Percentiles rank a stretch among this genome's conserved stretches.
Evolutionary conservation across 345 rosid genomes (phyloP).

Genomic region (Hibiscus trionum): DNA sequence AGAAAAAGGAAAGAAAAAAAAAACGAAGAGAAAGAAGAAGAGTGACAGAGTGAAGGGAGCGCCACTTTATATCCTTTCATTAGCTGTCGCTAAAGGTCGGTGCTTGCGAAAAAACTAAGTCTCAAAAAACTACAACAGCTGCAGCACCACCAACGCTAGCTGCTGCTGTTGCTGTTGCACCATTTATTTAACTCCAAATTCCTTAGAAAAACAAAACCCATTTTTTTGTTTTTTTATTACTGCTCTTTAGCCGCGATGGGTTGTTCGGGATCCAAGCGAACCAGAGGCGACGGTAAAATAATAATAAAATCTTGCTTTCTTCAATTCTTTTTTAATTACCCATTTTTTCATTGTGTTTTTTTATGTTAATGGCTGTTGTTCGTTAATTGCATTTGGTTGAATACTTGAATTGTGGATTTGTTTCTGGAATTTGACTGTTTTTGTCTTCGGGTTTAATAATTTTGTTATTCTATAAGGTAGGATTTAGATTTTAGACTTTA

Average conservation of each 20-base stretch:
- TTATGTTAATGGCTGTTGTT: not conserved
- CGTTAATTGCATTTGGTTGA: not conserved
- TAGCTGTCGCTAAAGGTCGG: too few relatives aligned
- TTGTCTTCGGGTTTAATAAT: not conserved
- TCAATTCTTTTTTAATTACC: not conserved
- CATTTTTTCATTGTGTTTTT: not conserved
- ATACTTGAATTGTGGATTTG: not conserved
- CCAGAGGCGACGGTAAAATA: constrained; percentile 20
- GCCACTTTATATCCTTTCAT: too few relatives aligned
- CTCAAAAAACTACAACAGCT: not conserved
- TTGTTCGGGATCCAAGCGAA: constrained; percentile 20
- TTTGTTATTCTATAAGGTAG: not conserved
- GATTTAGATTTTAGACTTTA: not conserved
- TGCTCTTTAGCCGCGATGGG: constrained; percentile 13
- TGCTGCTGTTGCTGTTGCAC: not conserved
- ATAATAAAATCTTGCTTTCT: not conserved
- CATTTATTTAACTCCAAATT: not conserved
- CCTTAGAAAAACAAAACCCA: not conserved
- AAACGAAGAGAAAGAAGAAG: too few relatives aligned
- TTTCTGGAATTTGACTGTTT: not conserved
- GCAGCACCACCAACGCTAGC: not conserved
- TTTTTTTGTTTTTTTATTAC: not conserved
- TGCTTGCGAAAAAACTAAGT: too few relatives aligned
- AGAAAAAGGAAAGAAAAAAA: too few relatives aligned
- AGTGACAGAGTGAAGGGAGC: too few relatives aligned